Percentiles rank a stretch among this genome's conserved stretches.
Evolutionary conservation across 768 basidiomycete genomes (phyloP).

Genomic region (Steccherinum ochraceum): DNA sequence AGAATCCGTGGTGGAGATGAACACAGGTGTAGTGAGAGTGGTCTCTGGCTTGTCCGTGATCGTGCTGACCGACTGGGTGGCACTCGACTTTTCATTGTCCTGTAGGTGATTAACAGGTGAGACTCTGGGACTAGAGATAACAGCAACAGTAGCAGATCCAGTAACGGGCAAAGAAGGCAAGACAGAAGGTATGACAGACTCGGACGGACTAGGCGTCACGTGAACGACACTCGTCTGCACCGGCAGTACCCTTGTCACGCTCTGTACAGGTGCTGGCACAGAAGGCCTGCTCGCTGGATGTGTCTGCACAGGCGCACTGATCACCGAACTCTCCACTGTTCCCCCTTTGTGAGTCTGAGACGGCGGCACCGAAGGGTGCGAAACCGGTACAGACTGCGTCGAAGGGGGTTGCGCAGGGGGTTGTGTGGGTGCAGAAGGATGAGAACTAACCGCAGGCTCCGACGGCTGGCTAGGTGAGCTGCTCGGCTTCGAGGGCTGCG

Average conservation of each 20-base stretch:
- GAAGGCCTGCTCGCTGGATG: background rate
- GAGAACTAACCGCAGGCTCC: background rate
- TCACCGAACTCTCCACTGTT: background rate
- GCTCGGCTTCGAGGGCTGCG: background rate
- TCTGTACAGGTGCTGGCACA: too few species aligned
- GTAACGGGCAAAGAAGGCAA: background rate
- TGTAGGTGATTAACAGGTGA: background rate
- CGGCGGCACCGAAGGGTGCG: too few species aligned
- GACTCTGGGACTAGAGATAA: background rate
- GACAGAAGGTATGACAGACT: background rate
- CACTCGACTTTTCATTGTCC: background rate
- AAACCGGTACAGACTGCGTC: too few species aligned
- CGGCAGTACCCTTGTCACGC: too few species aligned
- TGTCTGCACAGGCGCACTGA: background rate
- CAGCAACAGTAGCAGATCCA: background rate
- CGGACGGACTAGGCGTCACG: too few species aligned
- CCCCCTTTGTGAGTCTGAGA: too few species aligned
- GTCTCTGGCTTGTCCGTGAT: constrained; percentile 34
- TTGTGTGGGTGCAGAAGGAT: background rate
- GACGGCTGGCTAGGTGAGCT: background rate
- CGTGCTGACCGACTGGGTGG: constrained; percentile 24
- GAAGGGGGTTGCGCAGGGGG: too few species aligned
- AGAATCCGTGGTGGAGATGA: constrained; percentile 33
- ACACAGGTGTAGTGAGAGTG: constrained; percentile 37
- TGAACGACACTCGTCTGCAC: too few species aligned